Evolutionary conservation across 2,329 filamentous ascomycete genomes (phyloP).

Genomic region (Pyrenochaeta sp.): DNA sequence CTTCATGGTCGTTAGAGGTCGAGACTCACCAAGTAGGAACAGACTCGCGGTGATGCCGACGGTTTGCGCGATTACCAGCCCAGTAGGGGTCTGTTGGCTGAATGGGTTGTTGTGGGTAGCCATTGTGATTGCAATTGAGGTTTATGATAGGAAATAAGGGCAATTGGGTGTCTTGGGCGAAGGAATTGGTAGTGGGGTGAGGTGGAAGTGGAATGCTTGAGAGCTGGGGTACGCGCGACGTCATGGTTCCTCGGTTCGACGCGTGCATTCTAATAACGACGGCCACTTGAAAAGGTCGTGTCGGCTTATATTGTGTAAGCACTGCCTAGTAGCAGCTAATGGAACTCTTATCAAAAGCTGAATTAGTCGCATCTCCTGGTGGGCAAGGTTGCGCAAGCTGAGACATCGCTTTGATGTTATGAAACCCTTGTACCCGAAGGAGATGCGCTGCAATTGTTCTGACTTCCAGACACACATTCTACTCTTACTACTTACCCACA

Average conservation of each 20-base stretch:
- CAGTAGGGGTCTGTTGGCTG: slow-evolving; percentile 34
- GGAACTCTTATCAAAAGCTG: background rate
- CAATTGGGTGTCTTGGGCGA: background rate
- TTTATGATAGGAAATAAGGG: background rate
- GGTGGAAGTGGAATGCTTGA: background rate
- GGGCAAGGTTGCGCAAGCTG: background rate
- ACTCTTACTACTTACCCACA: background rate
- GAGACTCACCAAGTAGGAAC: slow-evolving; percentile 52
- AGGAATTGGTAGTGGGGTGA: background rate
- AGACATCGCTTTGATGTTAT: slow-evolving; percentile 2
- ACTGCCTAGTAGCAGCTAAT: too few relatives aligned
- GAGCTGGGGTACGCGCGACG: background rate
- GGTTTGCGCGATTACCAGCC: slow-evolving; percentile 59
- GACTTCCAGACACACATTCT: background rate
- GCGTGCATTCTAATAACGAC: background rate
- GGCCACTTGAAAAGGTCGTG: too few relatives aligned
- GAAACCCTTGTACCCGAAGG: slow-evolving; percentile 10
- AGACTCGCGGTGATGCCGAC: slow-evolving; percentile 62
- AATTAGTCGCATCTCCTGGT: background rate
- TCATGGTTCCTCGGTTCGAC: background rate
- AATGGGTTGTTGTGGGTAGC: slow-evolving; percentile 22
- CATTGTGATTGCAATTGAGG: slow-evolving; percentile 20
- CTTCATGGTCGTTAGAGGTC: background rate
- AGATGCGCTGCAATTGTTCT: background rate
- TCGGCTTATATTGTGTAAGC: too few relatives aligned